These are phyloP conservation scores for Jamesozyma gamospora DNA, from an alignment of 805 yeast species.

Conservation along the genomic window DNA sequence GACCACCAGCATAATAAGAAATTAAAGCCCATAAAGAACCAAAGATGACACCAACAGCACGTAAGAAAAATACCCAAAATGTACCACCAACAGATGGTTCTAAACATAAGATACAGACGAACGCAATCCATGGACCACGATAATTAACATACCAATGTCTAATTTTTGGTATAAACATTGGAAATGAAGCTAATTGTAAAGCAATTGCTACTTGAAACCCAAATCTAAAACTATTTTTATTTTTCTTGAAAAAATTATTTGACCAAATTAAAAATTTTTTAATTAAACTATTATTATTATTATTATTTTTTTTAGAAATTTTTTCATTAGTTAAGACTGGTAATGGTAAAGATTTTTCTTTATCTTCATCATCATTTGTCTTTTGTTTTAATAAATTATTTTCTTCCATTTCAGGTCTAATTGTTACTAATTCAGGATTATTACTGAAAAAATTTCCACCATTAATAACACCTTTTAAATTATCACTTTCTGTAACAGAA, in stretches of 20 bases:
- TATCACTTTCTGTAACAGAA: conserved; percentile 29
- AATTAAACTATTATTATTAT: background rate
- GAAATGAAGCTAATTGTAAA: conserved; percentile 39
- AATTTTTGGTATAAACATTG: conserved; percentile 39
- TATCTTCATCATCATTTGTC: background rate
- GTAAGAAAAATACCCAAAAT: conserved; percentile 36
- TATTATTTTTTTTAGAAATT: background rate
- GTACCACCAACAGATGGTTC: conserved; percentile 46
- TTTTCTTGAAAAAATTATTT: conserved; percentile 13
- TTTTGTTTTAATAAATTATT: conserved; percentile 20
- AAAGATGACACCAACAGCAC: conserved; percentile 37
- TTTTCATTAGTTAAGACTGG: background rate
- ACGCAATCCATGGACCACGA: conserved; percentile 46
- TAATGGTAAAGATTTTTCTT: background rate
- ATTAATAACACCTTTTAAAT: conserved; percentile 25
- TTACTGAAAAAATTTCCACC: conserved; percentile 2
- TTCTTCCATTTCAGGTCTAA: conserved; percentile 24
- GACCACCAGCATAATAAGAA: conserved; percentile 39
- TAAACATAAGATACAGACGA: conserved; percentile 39
- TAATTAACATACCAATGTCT: conserved; percentile 40
- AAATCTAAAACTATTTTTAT: conserved; percentile 33
- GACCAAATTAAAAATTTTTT: conserved; percentile 4
- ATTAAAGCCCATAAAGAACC: conserved; percentile 44
- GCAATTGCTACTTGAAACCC: conserved; percentile 39
- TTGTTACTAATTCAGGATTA: conserved; percentile 7